A percentile compares a stretch with the other conserved stretches of the same genome.
These are phyloP conservation scores for Globisporangium radiosum DNA, from an alignment of 352 stramenopile species.

Conservation along the genomic window DNA sequence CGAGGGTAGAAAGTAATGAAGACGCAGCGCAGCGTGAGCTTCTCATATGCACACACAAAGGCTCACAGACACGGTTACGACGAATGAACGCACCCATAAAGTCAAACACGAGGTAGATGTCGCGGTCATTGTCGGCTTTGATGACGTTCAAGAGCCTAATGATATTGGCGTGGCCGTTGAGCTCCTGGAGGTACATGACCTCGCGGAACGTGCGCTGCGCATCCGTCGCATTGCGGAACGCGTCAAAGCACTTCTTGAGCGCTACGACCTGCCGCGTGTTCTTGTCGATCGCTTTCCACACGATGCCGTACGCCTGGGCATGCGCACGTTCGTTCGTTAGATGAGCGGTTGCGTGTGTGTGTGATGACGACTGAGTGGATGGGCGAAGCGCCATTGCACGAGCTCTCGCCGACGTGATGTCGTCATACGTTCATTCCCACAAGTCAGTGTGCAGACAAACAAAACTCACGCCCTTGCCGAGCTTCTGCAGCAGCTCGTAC, in stretches of 20 bases:
- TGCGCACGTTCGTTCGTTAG: too few species aligned
- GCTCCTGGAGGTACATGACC: slow-evolving; percentile 94
- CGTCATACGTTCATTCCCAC: too few species aligned
- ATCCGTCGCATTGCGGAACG: slow-evolving; percentile 94
- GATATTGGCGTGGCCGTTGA: slow-evolving; percentile 92
- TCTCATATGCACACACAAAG: too few species aligned
- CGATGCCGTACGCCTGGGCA: slow-evolving; percentile 91
- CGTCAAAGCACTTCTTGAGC: slow-evolving; percentile 97
- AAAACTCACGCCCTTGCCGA: slow-evolving; percentile 86
- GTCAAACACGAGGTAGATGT: slow-evolving; percentile 97
- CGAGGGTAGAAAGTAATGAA: not conserved
- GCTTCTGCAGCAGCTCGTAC: slow-evolving; percentile 91
- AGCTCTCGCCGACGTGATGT: too few species aligned
- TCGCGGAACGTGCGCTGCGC: slow-evolving; percentile 94
- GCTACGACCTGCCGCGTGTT: slow-evolving; percentile 86
- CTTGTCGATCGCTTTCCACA: slow-evolving; percentile 96
- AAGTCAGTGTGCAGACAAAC: not conserved
- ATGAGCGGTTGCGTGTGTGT: too few species aligned
- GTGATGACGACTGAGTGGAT: not conserved
- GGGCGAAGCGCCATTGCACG: not conserved
- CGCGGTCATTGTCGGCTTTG: slow-evolving; percentile 93
- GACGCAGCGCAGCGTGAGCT: too few species aligned
- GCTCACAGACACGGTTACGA: too few species aligned
- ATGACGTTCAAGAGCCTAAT: slow-evolving; percentile 92
- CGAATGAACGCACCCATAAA: slow-evolving; percentile 80